Percentiles rank a stretch among this genome's conserved stretches.
Conservation (phyloP, 2,329 filamentous ascomycete species). For the Plectosphaerella cucumerina region DNA sequence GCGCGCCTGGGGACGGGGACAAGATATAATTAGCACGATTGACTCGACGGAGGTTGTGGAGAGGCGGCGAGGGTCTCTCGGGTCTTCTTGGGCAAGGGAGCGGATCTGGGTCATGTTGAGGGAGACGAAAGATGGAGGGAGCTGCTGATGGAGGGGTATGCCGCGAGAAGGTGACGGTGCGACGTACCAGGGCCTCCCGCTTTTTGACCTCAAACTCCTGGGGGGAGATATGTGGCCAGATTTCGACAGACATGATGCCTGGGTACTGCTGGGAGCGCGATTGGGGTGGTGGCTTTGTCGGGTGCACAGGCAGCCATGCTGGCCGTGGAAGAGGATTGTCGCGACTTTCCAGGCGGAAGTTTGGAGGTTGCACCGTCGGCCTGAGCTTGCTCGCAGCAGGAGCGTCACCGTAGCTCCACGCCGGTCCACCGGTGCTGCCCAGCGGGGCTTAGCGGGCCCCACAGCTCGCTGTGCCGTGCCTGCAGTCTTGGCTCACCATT, state of each 20-base stretch:
- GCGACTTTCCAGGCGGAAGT: neutral
- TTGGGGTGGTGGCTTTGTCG: constrained; percentile 2
- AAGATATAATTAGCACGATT: constrained; percentile 23
- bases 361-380: no score
- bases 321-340: constrained; percentile 1
- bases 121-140: neutral
- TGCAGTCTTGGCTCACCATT: neutral
- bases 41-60: neutral
- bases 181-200: constrained; percentile 46
- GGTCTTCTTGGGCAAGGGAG: neutral
- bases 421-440: no score
- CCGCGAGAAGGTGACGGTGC: neutral
- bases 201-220: constrained; percentile 45
- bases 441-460: neutral
- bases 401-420: no score
- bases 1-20: constrained; percentile 32
- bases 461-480: neutral
- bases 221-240: constrained; percentile 52
- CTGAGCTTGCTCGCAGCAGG: no score
- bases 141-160: neutral
- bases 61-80: neutral
- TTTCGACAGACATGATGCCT: constrained; percentile 49
- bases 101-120: neutral
- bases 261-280: constrained; percentile 3
- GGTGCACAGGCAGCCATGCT: constrained; percentile 21